phyloP scores from a whole-genome alignment of 345 rosid genomes.

The Pistacia integerrima region DNA sequence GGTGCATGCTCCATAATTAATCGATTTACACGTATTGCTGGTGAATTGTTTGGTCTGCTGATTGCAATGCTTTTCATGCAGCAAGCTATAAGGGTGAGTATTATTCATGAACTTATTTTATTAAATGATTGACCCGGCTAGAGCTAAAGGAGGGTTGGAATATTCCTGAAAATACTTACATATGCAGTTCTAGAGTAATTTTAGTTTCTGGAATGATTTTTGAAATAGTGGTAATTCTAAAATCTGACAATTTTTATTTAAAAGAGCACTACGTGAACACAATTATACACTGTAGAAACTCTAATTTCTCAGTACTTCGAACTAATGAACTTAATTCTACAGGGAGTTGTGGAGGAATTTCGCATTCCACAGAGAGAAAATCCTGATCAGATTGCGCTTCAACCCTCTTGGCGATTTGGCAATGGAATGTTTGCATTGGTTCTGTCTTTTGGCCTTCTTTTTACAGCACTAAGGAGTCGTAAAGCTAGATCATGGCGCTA shows the following conservation, averaged over 20 bases:
- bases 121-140: not conserved
- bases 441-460: conserved; percentile 60
- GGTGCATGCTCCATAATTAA: conserved; percentile 73
- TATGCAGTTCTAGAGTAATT: not conserved
- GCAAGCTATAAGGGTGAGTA: conserved; percentile 61
- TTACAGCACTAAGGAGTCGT: conserved; percentile 59
- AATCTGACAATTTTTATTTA: not conserved
- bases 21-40: conserved; percentile 64
- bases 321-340: conserved; percentile 12
- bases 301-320: not conserved
- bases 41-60: conserved; percentile 68
- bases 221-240: not conserved
- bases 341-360: conserved; percentile 69
- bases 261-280: not conserved
- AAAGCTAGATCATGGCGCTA: conserved; percentile 66
- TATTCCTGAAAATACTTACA: conserved; percentile 6
- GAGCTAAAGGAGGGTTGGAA: not conserved
- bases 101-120: conserved; percentile 5
- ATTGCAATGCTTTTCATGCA: conserved; percentile 71
- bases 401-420: conserved; percentile 58
- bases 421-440: conserved; percentile 73
- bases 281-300: not conserved
- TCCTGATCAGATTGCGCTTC: conserved; percentile 39
- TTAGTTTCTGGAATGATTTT: conserved; percentile 4
- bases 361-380: conserved; percentile 56